Evolutionary conservation across 768 basidiomycete species (phyloP).

Genomic region (Lentinula boryana): DNA sequence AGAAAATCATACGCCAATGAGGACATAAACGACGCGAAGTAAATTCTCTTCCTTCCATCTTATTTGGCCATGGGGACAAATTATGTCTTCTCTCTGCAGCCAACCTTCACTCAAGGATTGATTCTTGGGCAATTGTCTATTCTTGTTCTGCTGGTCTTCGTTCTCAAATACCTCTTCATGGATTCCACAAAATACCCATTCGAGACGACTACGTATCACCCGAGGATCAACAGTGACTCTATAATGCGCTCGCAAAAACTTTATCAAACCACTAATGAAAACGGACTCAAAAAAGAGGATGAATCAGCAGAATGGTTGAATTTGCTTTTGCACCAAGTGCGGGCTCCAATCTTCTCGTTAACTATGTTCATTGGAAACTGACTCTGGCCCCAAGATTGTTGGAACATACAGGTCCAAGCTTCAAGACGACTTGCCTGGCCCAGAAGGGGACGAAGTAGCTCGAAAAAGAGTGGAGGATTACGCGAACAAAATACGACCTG

Average conservation of each 20-base stretch:
- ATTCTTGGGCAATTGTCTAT: conserved; percentile 90
- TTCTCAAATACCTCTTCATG: conserved; percentile 95
- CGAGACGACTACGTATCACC: conserved; percentile 54
- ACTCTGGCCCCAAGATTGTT: conserved; percentile 41
- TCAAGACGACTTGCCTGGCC: conserved; percentile 59
- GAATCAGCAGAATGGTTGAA: conserved; percentile 96
- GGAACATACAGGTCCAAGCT: conserved; percentile 75
- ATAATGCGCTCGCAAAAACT: conserved; percentile 31
- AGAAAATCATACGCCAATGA: conserved; percentile 2
- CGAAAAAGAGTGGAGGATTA: conserved; percentile 74
- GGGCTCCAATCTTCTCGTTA: neutral
- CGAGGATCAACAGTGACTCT: conserved; percentile 44
- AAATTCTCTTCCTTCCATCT: neutral
- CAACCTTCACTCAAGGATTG: conserved; percentile 94
- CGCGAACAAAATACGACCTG: conserved; percentile 71
- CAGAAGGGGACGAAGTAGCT: conserved; percentile 80
- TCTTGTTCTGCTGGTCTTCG: conserved; percentile 62
- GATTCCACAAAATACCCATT: conserved; percentile 61
- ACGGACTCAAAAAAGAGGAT: conserved; percentile 18
- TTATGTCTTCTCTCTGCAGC: conserved; percentile 69
- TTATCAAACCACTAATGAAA: conserved; percentile 18
- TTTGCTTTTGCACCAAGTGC: conserved; percentile 68
- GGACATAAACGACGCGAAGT: neutral
- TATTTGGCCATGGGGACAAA: conserved; percentile 36
- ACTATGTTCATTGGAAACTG: conserved; percentile 3